Evolutionary conservation across 2,329 filamentous ascomycete genomes (phyloP), one percentile per base, ranked within the genome.

Genomic region (Fusarium anguioides): DNA sequence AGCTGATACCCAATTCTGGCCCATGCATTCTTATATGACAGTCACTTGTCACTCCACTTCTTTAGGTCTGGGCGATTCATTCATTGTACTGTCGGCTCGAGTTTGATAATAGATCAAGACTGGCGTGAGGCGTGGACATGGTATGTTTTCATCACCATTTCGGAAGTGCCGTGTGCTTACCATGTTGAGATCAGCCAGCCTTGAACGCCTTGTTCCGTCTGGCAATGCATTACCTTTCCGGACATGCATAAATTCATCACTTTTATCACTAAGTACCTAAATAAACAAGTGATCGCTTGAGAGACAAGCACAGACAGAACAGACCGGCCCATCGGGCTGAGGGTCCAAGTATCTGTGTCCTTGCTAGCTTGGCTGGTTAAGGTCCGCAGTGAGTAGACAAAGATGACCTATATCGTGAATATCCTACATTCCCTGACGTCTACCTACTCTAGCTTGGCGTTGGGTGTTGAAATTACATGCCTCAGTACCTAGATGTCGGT

Each of bases 271-370:
- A n/a, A n/a, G n/a, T n/a, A n/a, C n/a, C n/a, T n/a, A n/a, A n/a
- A n/a, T n/a, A n/a, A n/a, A n/a, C n/a, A n/a, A n/a, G 29, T 31
- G 15, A 52, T 49, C 44, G 39, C 49, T 52, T 49, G 37, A 44
- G 51, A 54, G 63, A 54, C 27, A 46, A 41, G 59, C 64, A 65
- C 50, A 58, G 58, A 56, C 60, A 44, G 24, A 39, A 56, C 60
- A 44, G 24, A 39, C 64, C 54, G 64, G 60, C 33, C 24, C 46
- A 41, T 46, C 54, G 64, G 64, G 44, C 23, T 52, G 27, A 50
- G 44, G 40, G 40, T 51, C 64, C 41, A 60, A 39, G 35, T 44
- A 49, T 63, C 33, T 57, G 21, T 57, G 46, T 35, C 48, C 56
- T 39, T 57, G 58, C 50, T 46, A 63, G 63, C 36, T 33, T 37